These are phyloP conservation scores for Cercospora brassicicola DNA, from an alignment of 2,329 filamentous ascomycete genomes.

Conservation along the genomic window DNA sequence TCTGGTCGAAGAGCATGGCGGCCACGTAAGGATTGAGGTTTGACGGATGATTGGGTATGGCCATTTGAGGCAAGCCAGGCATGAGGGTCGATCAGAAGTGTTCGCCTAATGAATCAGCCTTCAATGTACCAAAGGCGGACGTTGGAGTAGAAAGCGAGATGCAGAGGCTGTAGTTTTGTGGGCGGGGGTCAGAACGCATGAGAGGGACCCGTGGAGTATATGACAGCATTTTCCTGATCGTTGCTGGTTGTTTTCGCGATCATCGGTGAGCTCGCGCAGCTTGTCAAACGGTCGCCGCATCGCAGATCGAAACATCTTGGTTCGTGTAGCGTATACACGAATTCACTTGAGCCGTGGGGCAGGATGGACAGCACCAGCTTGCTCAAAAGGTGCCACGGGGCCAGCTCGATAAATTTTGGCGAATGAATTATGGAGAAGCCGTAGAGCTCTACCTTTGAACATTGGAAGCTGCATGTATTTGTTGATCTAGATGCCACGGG, in stretches of 20 bases:
- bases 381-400: not conserved
- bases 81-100: not conserved
- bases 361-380: not conserved
- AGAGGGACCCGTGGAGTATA: not conserved
- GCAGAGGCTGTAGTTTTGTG: not conserved
- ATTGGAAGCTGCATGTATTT: not conserved
- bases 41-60: not conserved
- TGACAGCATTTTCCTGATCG: not conserved
- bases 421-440: not conserved
- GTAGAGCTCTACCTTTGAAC: not conserved
- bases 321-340: not conserved
- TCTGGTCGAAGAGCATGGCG: slow-evolving; percentile 8
- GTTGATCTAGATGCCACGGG: not conserved
- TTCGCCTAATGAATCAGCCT: not conserved
- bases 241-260: not conserved
- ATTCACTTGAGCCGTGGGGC: not conserved
- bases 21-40: slow-evolving; percentile 4
- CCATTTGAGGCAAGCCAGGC: not conserved
- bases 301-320: not conserved
- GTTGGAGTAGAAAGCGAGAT: not conserved
- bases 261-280: not conserved
- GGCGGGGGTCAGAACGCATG: not conserved
- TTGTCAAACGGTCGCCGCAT: not conserved
- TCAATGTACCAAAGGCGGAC: not conserved
- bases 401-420: not conserved